Conservation (phyloP, 2,329 filamentous ascomycete species). For the Penicillium sp. region DNA sequence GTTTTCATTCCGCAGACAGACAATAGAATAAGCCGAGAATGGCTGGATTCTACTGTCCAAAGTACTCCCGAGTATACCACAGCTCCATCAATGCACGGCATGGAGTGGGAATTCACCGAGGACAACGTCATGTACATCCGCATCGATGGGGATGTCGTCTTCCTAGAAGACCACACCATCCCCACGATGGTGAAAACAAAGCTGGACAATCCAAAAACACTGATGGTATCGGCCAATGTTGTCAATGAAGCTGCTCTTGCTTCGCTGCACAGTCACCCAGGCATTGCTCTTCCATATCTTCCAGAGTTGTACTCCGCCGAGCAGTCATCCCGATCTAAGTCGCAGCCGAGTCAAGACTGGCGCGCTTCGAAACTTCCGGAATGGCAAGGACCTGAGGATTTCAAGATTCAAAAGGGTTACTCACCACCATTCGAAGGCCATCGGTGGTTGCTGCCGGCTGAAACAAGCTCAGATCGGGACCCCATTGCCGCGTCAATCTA, state of each 20-base stretch:
- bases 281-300: constrained; percentile 50
- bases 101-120: constrained; percentile 15
- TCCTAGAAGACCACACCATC: constrained; percentile 45
- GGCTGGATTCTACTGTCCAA: constrained; percentile 31
- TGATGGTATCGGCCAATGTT: constrained; percentile 52
- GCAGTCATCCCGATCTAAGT: constrained; percentile 15
- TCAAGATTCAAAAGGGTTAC: constrained; percentile 26
- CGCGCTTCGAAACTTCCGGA: constrained; percentile 30
- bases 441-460: constrained; percentile 47
- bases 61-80: constrained; percentile 28
- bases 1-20: constrained; percentile 40
- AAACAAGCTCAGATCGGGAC: constrained; percentile 36
- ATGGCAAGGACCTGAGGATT: constrained; percentile 32
- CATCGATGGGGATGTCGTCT: constrained; percentile 43
- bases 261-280: constrained; percentile 51
- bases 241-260: constrained; percentile 52
- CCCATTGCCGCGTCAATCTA: constrained; percentile 49
- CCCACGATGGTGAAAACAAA: constrained; percentile 51
- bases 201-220: constrained; percentile 47
- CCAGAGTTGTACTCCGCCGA: constrained; percentile 38
- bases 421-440: constrained; percentile 37
- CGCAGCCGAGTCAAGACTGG: constrained; percentile 26
- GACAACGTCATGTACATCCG: constrained; percentile 37
- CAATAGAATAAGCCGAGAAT: constrained; percentile 33
- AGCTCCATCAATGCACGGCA: constrained; percentile 7